A percentile compares a stretch with the other conserved stretches of the same genome.
phyloP scores from a whole-genome alignment of 345 rosid species.

The Litchi chinensis region DNA sequence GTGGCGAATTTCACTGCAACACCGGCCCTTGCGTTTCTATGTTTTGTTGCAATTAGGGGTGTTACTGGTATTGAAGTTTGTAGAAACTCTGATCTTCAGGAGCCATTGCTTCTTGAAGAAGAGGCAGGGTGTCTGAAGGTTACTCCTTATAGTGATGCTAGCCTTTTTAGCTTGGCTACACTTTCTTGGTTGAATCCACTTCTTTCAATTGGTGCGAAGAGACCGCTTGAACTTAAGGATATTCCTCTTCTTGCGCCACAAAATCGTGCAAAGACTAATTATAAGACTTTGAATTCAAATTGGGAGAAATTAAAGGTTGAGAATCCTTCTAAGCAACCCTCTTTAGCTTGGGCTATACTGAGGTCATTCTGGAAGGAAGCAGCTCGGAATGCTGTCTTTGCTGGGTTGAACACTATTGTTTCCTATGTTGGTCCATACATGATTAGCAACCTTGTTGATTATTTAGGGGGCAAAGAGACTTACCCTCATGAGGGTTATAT shows the following conservation, averaged over 20 bases:
- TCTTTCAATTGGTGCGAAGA: conserved; percentile 87
- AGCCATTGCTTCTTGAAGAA: conserved; percentile 89
- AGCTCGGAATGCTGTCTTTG: conserved; percentile 90
- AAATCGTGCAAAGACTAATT: conserved; percentile 90
- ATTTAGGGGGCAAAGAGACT: conserved; percentile 83
- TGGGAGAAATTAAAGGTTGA: conserved; percentile 89
- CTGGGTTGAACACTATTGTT: conserved; percentile 83
- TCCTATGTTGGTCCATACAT: conserved; percentile 97
- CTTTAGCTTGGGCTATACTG: conserved; percentile 85
- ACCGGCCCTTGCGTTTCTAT: conserved; percentile 88
- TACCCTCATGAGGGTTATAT: conserved; percentile 92
- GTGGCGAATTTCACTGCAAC: conserved; percentile 74
- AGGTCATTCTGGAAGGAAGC: conserved; percentile 98
- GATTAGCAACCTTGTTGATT: conserved; percentile 96
- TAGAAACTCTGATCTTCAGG: conserved; percentile 72
- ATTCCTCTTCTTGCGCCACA: conserved; percentile 90
- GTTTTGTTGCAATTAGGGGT: conserved; percentile 74
- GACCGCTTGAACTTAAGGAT: conserved; percentile 97
- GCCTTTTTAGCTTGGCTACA: conserved; percentile 74
- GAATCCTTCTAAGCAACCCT: conserved; percentile 72
- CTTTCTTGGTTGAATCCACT: conserved; percentile 97
- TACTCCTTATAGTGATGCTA: conserved; percentile 75
- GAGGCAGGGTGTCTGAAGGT: conserved; percentile 86
- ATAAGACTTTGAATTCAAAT: conserved; percentile 75
- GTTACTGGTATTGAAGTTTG: conserved; percentile 64